A percentile compares a stretch with the other conserved stretches of the same genome.
phyloP scores from a whole-genome alignment of 345 rosid species.

The Lepidium africanum region DNA sequence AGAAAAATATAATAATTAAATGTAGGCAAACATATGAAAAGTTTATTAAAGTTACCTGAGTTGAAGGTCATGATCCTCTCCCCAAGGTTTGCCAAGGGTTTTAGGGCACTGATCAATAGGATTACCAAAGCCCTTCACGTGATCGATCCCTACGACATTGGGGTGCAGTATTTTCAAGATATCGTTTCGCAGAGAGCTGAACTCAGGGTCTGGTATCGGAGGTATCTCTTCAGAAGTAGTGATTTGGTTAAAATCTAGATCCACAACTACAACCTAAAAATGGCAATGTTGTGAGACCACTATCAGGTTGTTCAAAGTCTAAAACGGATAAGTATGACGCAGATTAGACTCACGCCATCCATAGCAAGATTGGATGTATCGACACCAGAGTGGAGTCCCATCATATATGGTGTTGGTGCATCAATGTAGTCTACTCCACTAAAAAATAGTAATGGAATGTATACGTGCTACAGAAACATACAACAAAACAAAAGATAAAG shows the following conservation, averaged over 20 bases:
- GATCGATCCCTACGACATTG: slow-evolving; percentile 82
- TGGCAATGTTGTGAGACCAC: slow-evolving; percentile 15
- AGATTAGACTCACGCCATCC: slow-evolving; percentile 84
- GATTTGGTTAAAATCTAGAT: slow-evolving; percentile 80
- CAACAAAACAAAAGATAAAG: slow-evolving; percentile 35
- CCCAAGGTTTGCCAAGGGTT: slow-evolving; percentile 80
- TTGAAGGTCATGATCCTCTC: slow-evolving; percentile 86
- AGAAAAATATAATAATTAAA: not conserved
- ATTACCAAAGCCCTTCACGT: slow-evolving; percentile 51
- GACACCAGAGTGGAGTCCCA: slow-evolving; percentile 97
- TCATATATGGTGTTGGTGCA: slow-evolving; percentile 99
- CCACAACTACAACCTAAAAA: slow-evolving; percentile 90
- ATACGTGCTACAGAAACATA: slow-evolving; percentile 91
- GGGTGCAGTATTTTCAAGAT: slow-evolving; percentile 76
- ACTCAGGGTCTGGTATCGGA: slow-evolving; percentile 90
- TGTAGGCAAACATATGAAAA: not conserved
- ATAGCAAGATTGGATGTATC: slow-evolving; percentile 78
- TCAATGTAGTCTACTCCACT: slow-evolving; percentile 99
- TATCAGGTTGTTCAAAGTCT: slow-evolving; percentile 1
- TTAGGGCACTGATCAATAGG: slow-evolving; percentile 46
- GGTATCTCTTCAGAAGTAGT: slow-evolving; percentile 95
- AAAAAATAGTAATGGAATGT: slow-evolving; percentile 99
- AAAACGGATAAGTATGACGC: not conserved
- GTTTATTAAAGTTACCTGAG: slow-evolving; percentile 63
- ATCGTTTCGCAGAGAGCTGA: slow-evolving; percentile 66